These are phyloP conservation scores for Apiospora saccharicola DNA, from an alignment of 2,329 filamentous ascomycete genomes.

Conservation along the genomic window DNA sequence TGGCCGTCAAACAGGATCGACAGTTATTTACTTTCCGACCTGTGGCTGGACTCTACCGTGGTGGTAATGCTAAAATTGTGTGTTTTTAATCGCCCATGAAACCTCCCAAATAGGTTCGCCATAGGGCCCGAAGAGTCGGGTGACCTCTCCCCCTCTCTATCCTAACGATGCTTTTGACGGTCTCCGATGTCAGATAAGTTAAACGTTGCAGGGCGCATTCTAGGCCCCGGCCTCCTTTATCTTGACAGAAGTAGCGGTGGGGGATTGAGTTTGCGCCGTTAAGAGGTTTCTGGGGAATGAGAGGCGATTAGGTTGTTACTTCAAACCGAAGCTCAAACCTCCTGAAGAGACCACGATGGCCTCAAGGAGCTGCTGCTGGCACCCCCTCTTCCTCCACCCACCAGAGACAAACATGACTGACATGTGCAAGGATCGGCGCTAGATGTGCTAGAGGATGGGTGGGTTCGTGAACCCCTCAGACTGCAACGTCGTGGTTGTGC, in stretches of 20 bases:
- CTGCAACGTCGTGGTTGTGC: neutral
- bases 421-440: constrained; percentile 18
- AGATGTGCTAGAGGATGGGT: neutral
- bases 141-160: neutral
- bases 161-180: constrained; percentile 1
- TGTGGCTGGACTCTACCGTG: neutral
- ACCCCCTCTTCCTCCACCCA: constrained; percentile 1
- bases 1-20: neutral
- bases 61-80: neutral
- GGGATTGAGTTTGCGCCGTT: constrained; percentile 7
- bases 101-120: neutral
- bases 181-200: constrained; percentile 13
- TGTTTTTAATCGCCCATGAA: neutral
- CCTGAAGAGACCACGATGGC: constrained; percentile 11
- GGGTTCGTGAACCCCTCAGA: constrained; percentile 9
- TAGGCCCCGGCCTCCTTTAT: neutral
- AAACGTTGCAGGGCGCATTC: constrained; percentile 1
- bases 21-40: neutral
- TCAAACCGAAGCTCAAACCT: neutral
- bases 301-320: neutral
- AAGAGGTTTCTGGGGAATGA: constrained; percentile 5
- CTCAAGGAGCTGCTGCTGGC: neutral
- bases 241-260: neutral
- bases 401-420: neutral
- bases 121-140: constrained; percentile 13